Evolutionary conservation across 768 basidiomycete species (phyloP).

Genomic region (Rhodotorula graminis): DNA sequence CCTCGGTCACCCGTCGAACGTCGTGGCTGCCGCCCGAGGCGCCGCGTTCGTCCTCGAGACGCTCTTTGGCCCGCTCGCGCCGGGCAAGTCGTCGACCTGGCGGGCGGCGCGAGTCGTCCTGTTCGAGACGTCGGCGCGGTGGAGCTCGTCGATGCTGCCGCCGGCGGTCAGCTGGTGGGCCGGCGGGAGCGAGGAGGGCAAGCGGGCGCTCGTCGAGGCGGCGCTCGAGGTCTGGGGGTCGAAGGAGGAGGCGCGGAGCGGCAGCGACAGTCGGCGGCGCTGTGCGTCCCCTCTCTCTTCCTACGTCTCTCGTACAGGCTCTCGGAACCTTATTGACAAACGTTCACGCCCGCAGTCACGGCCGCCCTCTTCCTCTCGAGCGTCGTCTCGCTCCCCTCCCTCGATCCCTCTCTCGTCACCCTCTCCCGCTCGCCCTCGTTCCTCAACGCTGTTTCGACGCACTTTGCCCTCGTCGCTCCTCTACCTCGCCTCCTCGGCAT

Average conservation of each 20-base stretch:
- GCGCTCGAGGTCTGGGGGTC: constrained; percentile 66
- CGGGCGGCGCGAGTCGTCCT: constrained; percentile 54
- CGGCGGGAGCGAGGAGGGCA: constrained; percentile 51
- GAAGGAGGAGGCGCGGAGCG: constrained; percentile 72
- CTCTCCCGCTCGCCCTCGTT: constrained; percentile 52
- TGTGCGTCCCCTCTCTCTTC: not conserved
- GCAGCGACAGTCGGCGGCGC: constrained; percentile 65
- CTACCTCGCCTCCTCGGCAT: constrained; percentile 82
- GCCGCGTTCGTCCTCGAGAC: constrained; percentile 54
- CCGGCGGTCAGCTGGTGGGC: constrained; percentile 67
- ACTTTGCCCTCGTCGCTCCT: constrained; percentile 71
- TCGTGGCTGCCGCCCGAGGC: constrained; percentile 46
- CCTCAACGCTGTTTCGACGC: constrained; percentile 64
- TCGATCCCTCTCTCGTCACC: constrained; percentile 49
- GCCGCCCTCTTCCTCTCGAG: constrained; percentile 66
- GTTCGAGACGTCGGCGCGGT: constrained; percentile 53
- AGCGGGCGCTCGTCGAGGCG: constrained; percentile 45
- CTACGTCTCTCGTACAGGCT: not conserved
- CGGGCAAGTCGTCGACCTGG: constrained; percentile 55
- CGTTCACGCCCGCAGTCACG: constrained; percentile 54
- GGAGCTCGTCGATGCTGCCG: constrained; percentile 56
- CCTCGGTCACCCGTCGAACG: constrained; percentile 36
- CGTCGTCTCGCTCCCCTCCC: constrained; percentile 59
- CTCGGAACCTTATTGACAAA: not conserved
- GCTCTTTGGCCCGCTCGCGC: constrained; percentile 56